These are phyloP conservation scores for Annulohypoxylon moriforme DNA, from an alignment of 495 filamentous ascomycete species.

Conservation along the genomic window DNA sequence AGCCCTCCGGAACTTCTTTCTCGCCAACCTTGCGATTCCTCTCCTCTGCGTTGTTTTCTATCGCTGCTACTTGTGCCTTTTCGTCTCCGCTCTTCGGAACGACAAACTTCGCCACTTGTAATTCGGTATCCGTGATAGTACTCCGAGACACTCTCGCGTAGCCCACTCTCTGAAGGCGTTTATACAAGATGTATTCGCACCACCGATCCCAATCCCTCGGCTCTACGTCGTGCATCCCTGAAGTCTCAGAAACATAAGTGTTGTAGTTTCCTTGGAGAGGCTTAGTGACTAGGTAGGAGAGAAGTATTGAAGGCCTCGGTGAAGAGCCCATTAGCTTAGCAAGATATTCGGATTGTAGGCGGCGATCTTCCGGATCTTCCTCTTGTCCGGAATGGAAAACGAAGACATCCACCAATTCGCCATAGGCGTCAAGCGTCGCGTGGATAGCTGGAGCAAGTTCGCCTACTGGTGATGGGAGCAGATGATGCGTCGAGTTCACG, in stretches of 20 bases:
- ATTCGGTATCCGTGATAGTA: constrained; percentile 96
- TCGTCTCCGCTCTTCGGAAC: constrained; percentile 76
- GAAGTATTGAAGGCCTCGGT: constrained; percentile 81
- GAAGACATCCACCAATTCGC: constrained; percentile 88
- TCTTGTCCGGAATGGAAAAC: constrained; percentile 99
- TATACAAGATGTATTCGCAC: constrained; percentile 99
- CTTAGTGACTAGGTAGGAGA: constrained; percentile 93
- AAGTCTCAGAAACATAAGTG: constrained; percentile 86
- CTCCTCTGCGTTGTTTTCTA: constrained; percentile 38
- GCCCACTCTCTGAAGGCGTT: constrained; percentile 84
- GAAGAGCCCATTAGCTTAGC: constrained; percentile 87
- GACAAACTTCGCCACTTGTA: constrained; percentile 97
- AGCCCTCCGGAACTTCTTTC: constrained; percentile 77
- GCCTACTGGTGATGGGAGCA: constrained; percentile 91
- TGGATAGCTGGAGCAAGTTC: constrained; percentile 97
- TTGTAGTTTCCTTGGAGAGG: constrained; percentile 96
- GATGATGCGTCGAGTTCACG: constrained; percentile 94
- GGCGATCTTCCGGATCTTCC: constrained; percentile 93
- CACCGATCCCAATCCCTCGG: constrained; percentile 94
- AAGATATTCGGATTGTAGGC: constrained; percentile 88
- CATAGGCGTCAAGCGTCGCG: constrained; percentile 93
- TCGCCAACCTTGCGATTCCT: constrained; percentile 61
- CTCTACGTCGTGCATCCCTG: constrained; percentile 96
- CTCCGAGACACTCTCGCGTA: constrained; percentile 90
- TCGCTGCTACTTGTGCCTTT: constrained; percentile 57